Evolutionary conservation across 2,329 filamentous ascomycete species (phyloP), one percentile per base, ranked within the genome.

Genomic region (Niveomyces coronatus): DNA sequence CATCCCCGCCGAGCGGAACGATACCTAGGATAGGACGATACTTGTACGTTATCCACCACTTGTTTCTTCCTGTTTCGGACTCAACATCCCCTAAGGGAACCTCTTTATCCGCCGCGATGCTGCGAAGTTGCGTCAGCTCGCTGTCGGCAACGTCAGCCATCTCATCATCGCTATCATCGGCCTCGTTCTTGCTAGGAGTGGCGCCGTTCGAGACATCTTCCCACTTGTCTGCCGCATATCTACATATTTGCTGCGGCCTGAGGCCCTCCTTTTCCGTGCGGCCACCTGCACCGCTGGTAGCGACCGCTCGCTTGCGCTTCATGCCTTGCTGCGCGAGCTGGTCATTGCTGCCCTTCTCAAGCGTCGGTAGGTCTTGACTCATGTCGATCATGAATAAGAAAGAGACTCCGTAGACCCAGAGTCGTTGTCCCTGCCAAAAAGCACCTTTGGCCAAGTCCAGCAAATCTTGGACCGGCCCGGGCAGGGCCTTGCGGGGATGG

Each of bases 341-440:
- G 23, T 60, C 55, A n/a, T 53, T 46, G 3, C 11, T 13, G 13
- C 56, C 50, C 2, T 45, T 47, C 1, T 47, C 41, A 1, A 52
- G 45, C 26, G 53, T 49, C n/a, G 53, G 53, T 18, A 91, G 70
- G 55, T 94, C 82, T 50, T 74, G 72, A 15, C 74, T 74, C 20
- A 94, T 64, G 56, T 96, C 87, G 43, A 98, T 76, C 88, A 96
- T 96, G 63, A 85, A 87, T 17, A 98, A 60, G 71, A 87, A 96
- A 1, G 75, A 79, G 28, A 77, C 74, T 6, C 89, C 88, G 52
- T 94, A 95, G 15, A 96, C 63, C 86, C 89, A 96, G 7, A 89
- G 61, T 11, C 89, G 74, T 19, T 67, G 65, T 1, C 81, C 67
- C 53, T 93, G 83, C 88, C 89, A 96, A 27, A 94, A 59, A 18